phyloP scores from a whole-genome alignment of 352 stramenopile species.

The Pythium pyrilobum region DNA sequence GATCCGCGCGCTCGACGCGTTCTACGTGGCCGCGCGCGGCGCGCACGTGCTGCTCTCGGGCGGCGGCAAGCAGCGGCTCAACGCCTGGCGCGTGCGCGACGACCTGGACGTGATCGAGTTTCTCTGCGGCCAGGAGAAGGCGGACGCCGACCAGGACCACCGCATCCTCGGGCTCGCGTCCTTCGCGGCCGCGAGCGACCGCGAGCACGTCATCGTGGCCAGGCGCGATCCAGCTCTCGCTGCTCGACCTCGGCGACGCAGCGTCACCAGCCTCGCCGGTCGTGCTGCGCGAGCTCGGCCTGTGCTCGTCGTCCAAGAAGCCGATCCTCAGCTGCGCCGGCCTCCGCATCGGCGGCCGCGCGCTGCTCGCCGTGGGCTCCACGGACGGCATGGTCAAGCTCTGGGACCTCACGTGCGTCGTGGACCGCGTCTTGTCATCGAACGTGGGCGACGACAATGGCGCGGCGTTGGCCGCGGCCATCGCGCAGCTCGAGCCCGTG shows the following conservation, averaged over 20 bases:
- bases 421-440: background rate
- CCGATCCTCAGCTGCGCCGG: conserved; percentile 70
- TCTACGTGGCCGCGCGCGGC: conserved; percentile 20
- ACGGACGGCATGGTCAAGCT: conserved; percentile 79
- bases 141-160: conserved; percentile 65
- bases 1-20: conserved; percentile 58
- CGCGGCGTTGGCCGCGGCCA: background rate
- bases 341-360: conserved; percentile 29
- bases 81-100: conserved; percentile 56
- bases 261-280: conserved; percentile 8
- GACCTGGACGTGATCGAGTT: conserved; percentile 38
- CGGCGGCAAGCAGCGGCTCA: conserved; percentile 78
- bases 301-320: conserved; percentile 62
- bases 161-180: conserved; percentile 72
- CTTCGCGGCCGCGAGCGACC: conserved; percentile 26
- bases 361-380: conserved; percentile 65
- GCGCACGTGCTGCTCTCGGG: conserved; percentile 59
- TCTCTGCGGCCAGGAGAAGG: conserved; percentile 56
- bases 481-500: conserved; percentile 32
- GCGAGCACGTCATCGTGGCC: conserved; percentile 48
- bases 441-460: background rate
- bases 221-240: conserved; percentile 52
- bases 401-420: conserved; percentile 45
- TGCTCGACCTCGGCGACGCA: conserved; percentile 39
- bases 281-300: conserved; percentile 37